These are phyloP conservation scores for Cryptococcus sp. DNA, from an alignment of 1,284 basidiomycete species.

Conservation along the genomic window DNA sequence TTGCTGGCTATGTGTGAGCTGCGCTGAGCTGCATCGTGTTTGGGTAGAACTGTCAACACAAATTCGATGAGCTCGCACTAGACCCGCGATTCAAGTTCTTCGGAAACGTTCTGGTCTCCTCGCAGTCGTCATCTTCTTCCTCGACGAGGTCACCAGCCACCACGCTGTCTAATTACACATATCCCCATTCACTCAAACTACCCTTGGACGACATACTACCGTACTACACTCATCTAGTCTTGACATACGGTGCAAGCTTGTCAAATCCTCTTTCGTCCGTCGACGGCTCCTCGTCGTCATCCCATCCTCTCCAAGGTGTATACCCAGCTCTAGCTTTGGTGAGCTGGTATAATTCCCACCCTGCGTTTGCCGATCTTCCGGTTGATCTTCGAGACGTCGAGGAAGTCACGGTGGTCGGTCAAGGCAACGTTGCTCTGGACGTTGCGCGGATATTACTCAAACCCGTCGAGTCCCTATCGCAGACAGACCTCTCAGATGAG, in stretches of 20 bases:
- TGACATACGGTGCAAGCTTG: constrained; percentile 56
- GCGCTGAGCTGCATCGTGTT: constrained; percentile 1
- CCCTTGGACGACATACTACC: constrained; percentile 51
- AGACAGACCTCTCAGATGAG: constrained; percentile 77
- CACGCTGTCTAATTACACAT: constrained; percentile 45
- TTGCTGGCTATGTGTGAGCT: not conserved
- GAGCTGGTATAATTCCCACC: constrained; percentile 97
- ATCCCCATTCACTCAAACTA: constrained; percentile 53
- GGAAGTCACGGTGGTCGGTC: constrained; percentile 85
- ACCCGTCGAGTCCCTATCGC: constrained; percentile 63
- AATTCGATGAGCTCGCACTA: constrained; percentile 74
- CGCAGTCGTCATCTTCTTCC: constrained; percentile 28
- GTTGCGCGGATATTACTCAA: constrained; percentile 85
- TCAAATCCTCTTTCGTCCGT: constrained; percentile 48
- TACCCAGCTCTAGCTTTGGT: constrained; percentile 83
- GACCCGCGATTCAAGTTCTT: constrained; percentile 84
- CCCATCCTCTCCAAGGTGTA: constrained; percentile 60
- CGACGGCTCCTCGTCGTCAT: constrained; percentile 60
- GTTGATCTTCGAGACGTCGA: constrained; percentile 61
- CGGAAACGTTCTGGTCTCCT: constrained; percentile 80
- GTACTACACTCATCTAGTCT: constrained; percentile 57
- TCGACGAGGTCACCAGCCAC: constrained; percentile 15
- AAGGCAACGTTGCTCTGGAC: constrained; percentile 95
- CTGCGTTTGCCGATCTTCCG: constrained; percentile 58
- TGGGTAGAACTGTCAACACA: constrained; percentile 88